These are phyloP conservation scores for Salix exigua DNA, from an alignment of 345 rosid species.

Conservation along the genomic window DNA sequence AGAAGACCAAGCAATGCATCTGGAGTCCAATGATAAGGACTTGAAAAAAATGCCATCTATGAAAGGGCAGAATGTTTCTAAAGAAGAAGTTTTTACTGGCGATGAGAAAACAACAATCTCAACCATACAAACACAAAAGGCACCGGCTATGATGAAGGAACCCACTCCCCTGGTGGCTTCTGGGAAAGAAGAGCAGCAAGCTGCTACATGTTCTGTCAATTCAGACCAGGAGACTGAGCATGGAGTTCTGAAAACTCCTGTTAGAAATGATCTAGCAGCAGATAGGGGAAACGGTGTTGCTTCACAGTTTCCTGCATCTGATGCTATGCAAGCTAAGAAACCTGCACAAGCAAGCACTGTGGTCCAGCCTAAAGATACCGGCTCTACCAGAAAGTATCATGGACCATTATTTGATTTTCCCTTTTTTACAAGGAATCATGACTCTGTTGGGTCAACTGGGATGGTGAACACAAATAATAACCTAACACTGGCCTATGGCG, in stretches of 20 bases:
- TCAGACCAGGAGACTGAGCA: slow-evolving; percentile 72
- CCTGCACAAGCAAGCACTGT: slow-evolving; percentile 51
- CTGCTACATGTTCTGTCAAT: slow-evolving; percentile 47
- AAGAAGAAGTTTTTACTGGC: slow-evolving; percentile 55
- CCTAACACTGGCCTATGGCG: slow-evolving; percentile 77
- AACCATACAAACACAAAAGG: slow-evolving; percentile 38
- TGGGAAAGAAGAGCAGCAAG: slow-evolving; percentile 75
- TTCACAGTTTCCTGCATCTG: slow-evolving; percentile 47
- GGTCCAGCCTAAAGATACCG: slow-evolving; percentile 63
- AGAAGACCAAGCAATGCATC: slow-evolving; percentile 55
- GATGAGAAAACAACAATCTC: slow-evolving; percentile 61
- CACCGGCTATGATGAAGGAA: slow-evolving; percentile 50
- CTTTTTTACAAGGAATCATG: slow-evolving; percentile 92
- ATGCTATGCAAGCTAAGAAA: slow-evolving; percentile 63
- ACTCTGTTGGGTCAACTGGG: slow-evolving; percentile 68
- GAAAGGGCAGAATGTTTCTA: slow-evolving; percentile 40
- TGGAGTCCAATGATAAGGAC: slow-evolving; percentile 58
- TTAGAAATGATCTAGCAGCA: slow-evolving; percentile 50
- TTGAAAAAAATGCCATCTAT: slow-evolving; percentile 42
- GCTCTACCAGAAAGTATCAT: slow-evolving; percentile 86
- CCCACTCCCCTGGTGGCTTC: slow-evolving; percentile 34
- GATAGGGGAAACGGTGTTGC: slow-evolving; percentile 76
- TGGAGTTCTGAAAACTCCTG: slow-evolving; percentile 48
- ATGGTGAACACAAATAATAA: slow-evolving; percentile 66
- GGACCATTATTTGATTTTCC: slow-evolving; percentile 99